A percentile compares a stretch with the other conserved stretches of the same genome.
Evolutionary conservation across 1,284 basidiomycete genomes (phyloP).

Genomic region (Cutaneotrichosporon cavernicola): DNA sequence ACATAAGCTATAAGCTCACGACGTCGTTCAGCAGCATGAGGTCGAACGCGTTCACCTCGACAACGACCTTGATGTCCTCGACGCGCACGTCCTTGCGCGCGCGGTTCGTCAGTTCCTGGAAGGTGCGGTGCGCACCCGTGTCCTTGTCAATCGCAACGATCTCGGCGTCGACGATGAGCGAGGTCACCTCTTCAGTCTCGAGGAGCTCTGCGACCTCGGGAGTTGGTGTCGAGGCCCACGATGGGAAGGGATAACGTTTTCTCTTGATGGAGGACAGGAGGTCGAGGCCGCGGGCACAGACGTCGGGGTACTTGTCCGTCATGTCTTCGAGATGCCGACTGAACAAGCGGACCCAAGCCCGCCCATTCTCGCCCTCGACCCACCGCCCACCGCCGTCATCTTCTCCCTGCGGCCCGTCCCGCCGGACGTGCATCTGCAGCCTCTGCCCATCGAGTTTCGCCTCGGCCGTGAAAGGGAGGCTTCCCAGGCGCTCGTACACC

Average conservation of each 20-base stretch:
- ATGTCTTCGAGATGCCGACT: constrained; percentile 85
- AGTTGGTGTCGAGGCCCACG: constrained; percentile 32
- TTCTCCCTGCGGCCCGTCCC: constrained; percentile 46
- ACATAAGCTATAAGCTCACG: constrained; percentile 56
- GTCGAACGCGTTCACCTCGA: constrained; percentile 95
- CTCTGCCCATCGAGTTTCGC: constrained; percentile 84
- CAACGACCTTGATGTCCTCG: constrained; percentile 92
- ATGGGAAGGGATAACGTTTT: constrained; percentile 29
- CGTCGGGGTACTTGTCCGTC: constrained; percentile 91
- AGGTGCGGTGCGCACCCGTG: constrained; percentile 82
- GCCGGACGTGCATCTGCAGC: constrained; percentile 73
- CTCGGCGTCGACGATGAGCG: constrained; percentile 93
- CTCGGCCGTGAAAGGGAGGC: constrained; percentile 72
- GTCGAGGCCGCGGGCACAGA: constrained; percentile 61
- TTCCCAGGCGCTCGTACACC: constrained; percentile 70
- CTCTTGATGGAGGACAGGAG: constrained; percentile 33
- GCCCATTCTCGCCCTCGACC: constrained; percentile 54
- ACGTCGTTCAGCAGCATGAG: constrained; percentile 91
- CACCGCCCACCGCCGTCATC: constrained; percentile 50
- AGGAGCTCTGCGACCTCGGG: constrained; percentile 36
- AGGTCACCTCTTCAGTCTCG: constrained; percentile 54
- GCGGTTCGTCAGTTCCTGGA: constrained; percentile 92
- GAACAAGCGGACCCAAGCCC: constrained; percentile 68
- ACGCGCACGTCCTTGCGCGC: constrained; percentile 97
- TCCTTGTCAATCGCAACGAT: constrained; percentile 91